phyloP scores from a whole-genome alignment of 1,284 basidiomycete species.

The Irpex lacteus region DNA sequence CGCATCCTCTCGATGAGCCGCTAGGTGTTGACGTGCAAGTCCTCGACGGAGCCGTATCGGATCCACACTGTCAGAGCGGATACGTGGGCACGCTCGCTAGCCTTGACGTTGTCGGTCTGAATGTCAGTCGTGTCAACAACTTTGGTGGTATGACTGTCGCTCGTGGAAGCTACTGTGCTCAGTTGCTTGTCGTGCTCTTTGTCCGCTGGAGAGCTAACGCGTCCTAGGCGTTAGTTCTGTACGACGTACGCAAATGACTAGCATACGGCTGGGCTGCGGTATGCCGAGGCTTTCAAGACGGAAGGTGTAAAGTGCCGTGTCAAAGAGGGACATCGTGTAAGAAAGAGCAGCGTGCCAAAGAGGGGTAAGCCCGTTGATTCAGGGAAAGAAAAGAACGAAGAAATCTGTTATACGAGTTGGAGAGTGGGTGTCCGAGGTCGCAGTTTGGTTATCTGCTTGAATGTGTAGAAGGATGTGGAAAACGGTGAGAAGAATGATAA shows the following conservation, averaged over 20 bases:
- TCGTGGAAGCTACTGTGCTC: too few species aligned
- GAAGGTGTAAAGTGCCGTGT: slow-evolving; percentile 8
- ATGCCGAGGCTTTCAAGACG: not conserved
- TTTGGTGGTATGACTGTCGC: too few species aligned
- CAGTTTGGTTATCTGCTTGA: too few species aligned
- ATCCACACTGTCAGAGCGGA: slow-evolving; percentile 2
- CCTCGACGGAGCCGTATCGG: slow-evolving; percentile 10
- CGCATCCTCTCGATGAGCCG: slow-evolving; percentile 7
- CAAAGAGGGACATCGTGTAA: slow-evolving; percentile 6
- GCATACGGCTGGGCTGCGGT: slow-evolving; percentile 11
- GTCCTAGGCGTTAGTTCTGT: not conserved
- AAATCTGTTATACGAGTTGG: too few species aligned
- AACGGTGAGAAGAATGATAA: too few species aligned
- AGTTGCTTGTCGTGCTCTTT: not conserved
- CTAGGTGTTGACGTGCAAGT: slow-evolving; percentile 9
- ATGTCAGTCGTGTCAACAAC: too few species aligned
- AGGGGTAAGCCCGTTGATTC: too few species aligned
- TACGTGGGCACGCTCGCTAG: not conserved
- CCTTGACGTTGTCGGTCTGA: not conserved
- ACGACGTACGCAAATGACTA: slow-evolving; percentile 6
- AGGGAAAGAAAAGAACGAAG: too few species aligned
- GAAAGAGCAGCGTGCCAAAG: too few species aligned
- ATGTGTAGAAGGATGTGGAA: too few species aligned
- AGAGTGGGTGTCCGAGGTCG: too few species aligned
- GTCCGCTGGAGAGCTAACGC: not conserved